Conservation (phyloP, 495 filamentous ascomycete genomes). For the Podospora comata region DNA sequence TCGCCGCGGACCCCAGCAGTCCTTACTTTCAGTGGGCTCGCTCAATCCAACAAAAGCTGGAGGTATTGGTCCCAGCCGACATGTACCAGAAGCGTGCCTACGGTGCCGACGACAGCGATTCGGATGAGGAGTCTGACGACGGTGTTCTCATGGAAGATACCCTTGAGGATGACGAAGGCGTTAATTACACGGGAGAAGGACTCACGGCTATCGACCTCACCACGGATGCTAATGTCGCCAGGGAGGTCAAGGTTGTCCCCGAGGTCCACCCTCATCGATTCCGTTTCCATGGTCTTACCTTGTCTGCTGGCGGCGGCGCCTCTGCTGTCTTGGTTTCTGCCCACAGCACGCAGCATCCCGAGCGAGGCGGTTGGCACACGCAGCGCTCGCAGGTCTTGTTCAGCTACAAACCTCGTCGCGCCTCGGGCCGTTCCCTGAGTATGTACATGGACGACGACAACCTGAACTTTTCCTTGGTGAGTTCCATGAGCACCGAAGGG, state of each 20-base stretch:
- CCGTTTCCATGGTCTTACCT: conserved; percentile 44
- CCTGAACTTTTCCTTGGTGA: background rate
- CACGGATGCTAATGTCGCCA: conserved; percentile 15
- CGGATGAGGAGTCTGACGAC: conserved; percentile 28
- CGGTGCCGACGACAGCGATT: conserved; percentile 19
- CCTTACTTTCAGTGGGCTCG: conserved; percentile 40
- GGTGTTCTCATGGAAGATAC: conserved; percentile 21
- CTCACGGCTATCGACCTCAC: conserved; percentile 9
- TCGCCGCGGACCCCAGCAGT: background rate
- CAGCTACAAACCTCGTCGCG: conserved; percentile 26
- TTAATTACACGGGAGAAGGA: background rate
- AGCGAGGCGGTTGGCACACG: conserved; percentile 44
- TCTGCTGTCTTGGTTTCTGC: conserved; percentile 39
- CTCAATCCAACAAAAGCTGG: conserved; percentile 40
- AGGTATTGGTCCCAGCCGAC: conserved; percentile 32
- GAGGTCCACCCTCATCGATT: conserved; percentile 43
- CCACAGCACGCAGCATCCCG: conserved; percentile 39
- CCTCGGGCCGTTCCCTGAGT: background rate
- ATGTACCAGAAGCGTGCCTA: conserved; percentile 27
- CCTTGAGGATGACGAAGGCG: conserved; percentile 24
- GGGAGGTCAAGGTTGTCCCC: conserved; percentile 27
- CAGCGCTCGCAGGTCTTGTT: conserved; percentile 41
- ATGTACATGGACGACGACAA: background rate
- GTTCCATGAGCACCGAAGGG: conserved; percentile 40
- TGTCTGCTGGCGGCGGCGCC: conserved; percentile 44